Conservation (phyloP, 1,284 basidiomycete genomes). For the Apiotrichum siamense region DNA sequence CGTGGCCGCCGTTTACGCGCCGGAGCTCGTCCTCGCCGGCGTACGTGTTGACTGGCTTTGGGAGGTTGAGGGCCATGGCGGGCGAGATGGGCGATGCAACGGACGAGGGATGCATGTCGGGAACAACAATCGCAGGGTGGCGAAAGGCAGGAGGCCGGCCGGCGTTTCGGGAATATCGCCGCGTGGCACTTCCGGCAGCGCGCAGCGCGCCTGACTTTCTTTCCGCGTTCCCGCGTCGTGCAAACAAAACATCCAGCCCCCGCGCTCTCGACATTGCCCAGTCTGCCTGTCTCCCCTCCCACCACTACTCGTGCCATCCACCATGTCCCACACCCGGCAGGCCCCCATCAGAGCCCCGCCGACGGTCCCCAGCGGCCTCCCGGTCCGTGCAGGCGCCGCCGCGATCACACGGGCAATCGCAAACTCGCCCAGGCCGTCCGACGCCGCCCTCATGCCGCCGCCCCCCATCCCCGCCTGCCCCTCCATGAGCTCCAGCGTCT, state of each 20-base stretch:
- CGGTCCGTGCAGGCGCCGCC: slow-evolving; percentile 2
- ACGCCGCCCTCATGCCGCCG: slow-evolving; percentile 10
- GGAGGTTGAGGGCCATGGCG: slow-evolving; percentile 41
- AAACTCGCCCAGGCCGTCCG: background rate
- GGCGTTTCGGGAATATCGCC: slow-evolving; percentile 1
- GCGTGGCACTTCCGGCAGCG: background rate
- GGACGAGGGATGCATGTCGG: too few species aligned
- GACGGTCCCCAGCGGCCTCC: slow-evolving; percentile 1
- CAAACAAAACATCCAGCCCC: too few species aligned
- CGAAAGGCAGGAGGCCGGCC: background rate
- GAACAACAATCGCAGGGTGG: background rate
- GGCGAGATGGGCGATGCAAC: too few species aligned
- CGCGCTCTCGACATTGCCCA: too few species aligned
- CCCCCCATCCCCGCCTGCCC: slow-evolving; percentile 8
- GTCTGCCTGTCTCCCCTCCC: slow-evolving; percentile 8
- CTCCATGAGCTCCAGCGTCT: slow-evolving; percentile 10
- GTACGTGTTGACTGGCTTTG: slow-evolving; percentile 44
- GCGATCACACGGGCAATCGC: background rate
- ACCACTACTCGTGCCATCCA: background rate
- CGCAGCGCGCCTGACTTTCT: background rate
- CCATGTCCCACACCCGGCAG: background rate
- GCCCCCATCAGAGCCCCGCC: too few species aligned
- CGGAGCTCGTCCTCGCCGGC: slow-evolving; percentile 43
- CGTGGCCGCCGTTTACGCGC: slow-evolving; percentile 19
- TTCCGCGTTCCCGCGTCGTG: background rate